Conservation (phyloP, 2,329 filamentous ascomycete species). For the Colletotrichum neosansevieriae region DNA sequence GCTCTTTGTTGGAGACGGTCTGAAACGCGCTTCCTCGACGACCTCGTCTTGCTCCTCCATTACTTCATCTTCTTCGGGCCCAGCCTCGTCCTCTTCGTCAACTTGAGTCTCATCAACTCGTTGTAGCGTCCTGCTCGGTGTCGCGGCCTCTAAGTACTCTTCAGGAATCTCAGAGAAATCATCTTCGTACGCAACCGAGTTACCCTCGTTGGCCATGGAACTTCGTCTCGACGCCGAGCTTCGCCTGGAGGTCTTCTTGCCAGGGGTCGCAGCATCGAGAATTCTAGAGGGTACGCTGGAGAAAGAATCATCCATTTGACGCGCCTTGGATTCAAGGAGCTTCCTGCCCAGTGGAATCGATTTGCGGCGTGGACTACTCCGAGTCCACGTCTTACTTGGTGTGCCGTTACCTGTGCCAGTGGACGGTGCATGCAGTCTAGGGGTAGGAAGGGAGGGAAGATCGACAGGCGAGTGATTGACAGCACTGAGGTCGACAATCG, state of each 20-base stretch:
- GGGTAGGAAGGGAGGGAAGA: constrained; percentile 22
- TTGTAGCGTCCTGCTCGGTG: constrained; percentile 50
- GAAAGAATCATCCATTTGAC: constrained; percentile 49
- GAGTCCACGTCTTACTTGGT: constrained; percentile 43
- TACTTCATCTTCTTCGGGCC: neutral
- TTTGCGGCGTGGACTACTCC: constrained; percentile 53
- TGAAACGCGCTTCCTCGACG: constrained; percentile 34
- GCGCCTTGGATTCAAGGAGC: constrained; percentile 49
- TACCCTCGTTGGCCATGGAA: constrained; percentile 44
- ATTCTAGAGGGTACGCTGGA: constrained; percentile 51
- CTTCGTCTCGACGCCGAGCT: constrained; percentile 16
- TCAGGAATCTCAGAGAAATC: constrained; percentile 70
- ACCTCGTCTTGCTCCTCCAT: constrained; percentile 2
- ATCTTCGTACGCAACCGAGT: constrained; percentile 60
- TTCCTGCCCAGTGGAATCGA: constrained; percentile 50
- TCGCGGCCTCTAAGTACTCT: constrained; percentile 62
- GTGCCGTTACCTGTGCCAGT: neutral
- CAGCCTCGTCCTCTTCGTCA: constrained; percentile 19
- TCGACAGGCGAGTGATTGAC: constrained; percentile 20
- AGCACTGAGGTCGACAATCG: constrained; percentile 9
- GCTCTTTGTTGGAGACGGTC: constrained; percentile 29
- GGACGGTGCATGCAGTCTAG: constrained; percentile 2
- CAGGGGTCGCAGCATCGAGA: constrained; percentile 48
- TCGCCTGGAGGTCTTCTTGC: constrained; percentile 30
- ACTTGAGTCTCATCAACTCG: constrained; percentile 21